These are phyloP conservation scores for Blumeria hordei DNA, from an alignment of 2,329 filamentous ascomycete species.

Conservation along the genomic window DNA sequence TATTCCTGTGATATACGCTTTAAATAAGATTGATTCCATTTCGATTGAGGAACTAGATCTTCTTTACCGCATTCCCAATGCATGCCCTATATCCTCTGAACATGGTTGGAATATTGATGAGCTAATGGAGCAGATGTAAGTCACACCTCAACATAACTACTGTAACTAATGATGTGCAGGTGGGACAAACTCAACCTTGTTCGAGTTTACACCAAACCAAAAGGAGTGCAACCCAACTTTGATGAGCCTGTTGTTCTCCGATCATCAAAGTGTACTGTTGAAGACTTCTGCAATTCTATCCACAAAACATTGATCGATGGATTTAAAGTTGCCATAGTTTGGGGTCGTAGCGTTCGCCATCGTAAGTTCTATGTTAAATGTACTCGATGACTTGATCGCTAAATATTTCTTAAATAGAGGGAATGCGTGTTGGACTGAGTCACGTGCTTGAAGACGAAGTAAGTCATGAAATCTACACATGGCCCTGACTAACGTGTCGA, in stretches of 20 bases:
- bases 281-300: slow-evolving; percentile 96
- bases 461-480: not conserved
- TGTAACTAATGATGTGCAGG: slow-evolving; percentile 16
- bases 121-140: slow-evolving; percentile 73
- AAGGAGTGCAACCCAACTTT: slow-evolving; percentile 87
- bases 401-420: slow-evolving; percentile 22
- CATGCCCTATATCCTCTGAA: slow-evolving; percentile 91
- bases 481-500: not conserved
- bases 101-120: slow-evolving; percentile 97
- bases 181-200: slow-evolving; percentile 89
- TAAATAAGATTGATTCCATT: slow-evolving; percentile 98
- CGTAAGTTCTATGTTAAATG: slow-evolving; percentile 15
- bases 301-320: slow-evolving; percentile 90
- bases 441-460: slow-evolving; percentile 86
- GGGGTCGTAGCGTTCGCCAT: slow-evolving; percentile 95
- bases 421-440: slow-evolving; percentile 72
- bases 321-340: slow-evolving; percentile 88
- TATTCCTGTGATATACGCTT: slow-evolving; percentile 94
- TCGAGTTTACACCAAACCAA: slow-evolving; percentile 93
- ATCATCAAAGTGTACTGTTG: slow-evolving; percentile 61
- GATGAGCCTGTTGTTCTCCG: slow-evolving; percentile 72
- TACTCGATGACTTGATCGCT: not conserved
- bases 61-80: slow-evolving; percentile 88
- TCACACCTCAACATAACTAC: slow-evolving; percentile 2
- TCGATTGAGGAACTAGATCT: slow-evolving; percentile 93